These are phyloP conservation scores for Yamadazyma sp. DNA, from an alignment of 1,139 yeast genomes.

Conservation along the genomic window DNA sequence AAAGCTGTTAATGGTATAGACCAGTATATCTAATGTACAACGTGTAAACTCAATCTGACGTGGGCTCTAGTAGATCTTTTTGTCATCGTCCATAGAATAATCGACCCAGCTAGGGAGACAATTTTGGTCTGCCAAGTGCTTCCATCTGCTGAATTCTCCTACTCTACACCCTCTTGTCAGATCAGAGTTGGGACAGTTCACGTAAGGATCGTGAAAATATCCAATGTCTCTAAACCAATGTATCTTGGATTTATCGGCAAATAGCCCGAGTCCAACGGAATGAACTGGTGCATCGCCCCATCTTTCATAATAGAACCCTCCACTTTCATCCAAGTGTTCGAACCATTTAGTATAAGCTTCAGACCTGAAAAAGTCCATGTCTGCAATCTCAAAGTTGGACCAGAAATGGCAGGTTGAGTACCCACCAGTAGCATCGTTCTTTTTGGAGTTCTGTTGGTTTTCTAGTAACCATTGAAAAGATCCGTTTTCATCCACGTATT, in stretches of 20 bases:
- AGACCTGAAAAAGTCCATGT: slow-evolving; percentile 73
- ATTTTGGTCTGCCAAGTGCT: slow-evolving; percentile 57
- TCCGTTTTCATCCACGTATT: slow-evolving; percentile 57
- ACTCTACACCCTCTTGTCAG: slow-evolving; percentile 24
- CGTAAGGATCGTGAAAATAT: slow-evolving; percentile 71
- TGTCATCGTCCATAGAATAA: slow-evolving; percentile 45
- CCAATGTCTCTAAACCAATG: slow-evolving; percentile 94
- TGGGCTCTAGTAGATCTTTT: slow-evolving; percentile 17
- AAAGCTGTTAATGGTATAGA: background rate
- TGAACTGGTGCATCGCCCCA: slow-evolving; percentile 96
- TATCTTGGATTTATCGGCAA: slow-evolving; percentile 65
- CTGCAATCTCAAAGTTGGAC: slow-evolving; percentile 84
- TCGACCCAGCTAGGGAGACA: slow-evolving; percentile 77
- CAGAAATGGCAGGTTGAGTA: slow-evolving; percentile 88
- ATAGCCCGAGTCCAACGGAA: slow-evolving; percentile 69
- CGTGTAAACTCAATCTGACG: no score
- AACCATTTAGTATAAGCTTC: slow-evolving; percentile 69
- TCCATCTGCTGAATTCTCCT: slow-evolving; percentile 36
- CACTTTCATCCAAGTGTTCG: slow-evolving; percentile 60
- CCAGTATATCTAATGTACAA: slow-evolving; percentile 14
- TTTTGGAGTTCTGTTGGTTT: slow-evolving; percentile 58
- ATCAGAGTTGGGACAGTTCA: slow-evolving; percentile 63
- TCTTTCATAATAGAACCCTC: slow-evolving; percentile 82
- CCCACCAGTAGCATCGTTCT: slow-evolving; percentile 54
- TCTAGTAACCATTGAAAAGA: slow-evolving; percentile 77